These are phyloP conservation scores for Fusarium caatingaense DNA, from an alignment of 2,329 filamentous ascomycete species.

Conservation along the genomic window DNA sequence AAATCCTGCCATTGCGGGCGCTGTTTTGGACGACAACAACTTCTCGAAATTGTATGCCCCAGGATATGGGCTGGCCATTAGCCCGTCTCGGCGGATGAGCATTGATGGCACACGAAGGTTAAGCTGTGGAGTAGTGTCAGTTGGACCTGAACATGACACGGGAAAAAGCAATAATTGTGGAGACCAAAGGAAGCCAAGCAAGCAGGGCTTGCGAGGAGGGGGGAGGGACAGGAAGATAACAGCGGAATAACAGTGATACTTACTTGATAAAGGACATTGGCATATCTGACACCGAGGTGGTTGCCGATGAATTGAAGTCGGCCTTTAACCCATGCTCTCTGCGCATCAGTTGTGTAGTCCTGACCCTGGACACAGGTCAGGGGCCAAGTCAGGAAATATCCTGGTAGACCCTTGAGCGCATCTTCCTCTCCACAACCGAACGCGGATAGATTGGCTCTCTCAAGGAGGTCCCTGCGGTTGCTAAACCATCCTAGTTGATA, in stretches of 20 bases:
- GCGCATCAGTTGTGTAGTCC: constrained; percentile 69
- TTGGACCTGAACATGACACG: constrained; percentile 26
- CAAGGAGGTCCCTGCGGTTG: constrained; percentile 56
- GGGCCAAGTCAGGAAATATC: constrained; percentile 70
- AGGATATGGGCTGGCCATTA: constrained; percentile 59
- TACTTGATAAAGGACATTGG: constrained; percentile 66
- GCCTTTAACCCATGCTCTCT: constrained; percentile 66
- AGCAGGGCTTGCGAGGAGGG: not conserved
- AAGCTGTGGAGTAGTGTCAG: constrained; percentile 54
- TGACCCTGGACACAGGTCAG: constrained; percentile 64
- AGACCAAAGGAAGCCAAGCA: not conserved
- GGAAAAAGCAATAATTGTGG: constrained; percentile 22
- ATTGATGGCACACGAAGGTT: constrained; percentile 71
- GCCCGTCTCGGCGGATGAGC: constrained; percentile 66
- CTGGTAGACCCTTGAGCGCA: constrained; percentile 64
- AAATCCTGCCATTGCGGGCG: constrained; percentile 52
- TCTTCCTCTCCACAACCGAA: constrained; percentile 64
- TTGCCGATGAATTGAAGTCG: constrained; percentile 66
- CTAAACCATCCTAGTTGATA: constrained; percentile 71
- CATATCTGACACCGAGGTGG: constrained; percentile 68
- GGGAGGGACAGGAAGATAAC: not conserved
- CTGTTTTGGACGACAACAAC: constrained; percentile 55
- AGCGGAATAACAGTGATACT: constrained; percentile 31
- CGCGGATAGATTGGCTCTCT: constrained; percentile 55
- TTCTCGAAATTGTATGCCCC: constrained; percentile 58